These are phyloP conservation scores for Ogataea allantospora DNA, from an alignment of 805 yeast species.

Conservation along the genomic window DNA sequence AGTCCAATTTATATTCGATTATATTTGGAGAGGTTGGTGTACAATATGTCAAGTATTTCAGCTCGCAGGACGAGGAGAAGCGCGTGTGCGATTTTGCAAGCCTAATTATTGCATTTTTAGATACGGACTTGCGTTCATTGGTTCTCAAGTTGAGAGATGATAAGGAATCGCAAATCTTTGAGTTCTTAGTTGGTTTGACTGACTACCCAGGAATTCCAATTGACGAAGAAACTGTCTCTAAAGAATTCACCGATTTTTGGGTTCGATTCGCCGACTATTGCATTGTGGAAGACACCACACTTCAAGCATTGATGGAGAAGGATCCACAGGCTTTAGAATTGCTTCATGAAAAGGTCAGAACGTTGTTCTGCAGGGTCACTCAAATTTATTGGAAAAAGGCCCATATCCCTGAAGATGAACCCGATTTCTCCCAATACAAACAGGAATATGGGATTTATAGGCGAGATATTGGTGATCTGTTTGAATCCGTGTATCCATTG, in stretches of 20 bases:
- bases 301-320: slow-evolving; percentile 33
- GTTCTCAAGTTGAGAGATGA: slow-evolving; percentile 39
- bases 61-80: slow-evolving; percentile 36
- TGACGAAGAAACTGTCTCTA: slow-evolving; percentile 55
- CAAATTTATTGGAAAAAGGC: slow-evolving; percentile 68
- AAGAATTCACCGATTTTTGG: slow-evolving; percentile 66
- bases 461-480: slow-evolving; percentile 71
- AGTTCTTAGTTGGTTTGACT: slow-evolving; percentile 51
- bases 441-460: slow-evolving; percentile 69
- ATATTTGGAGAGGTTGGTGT: slow-evolving; percentile 49
- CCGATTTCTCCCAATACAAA: slow-evolving; percentile 33
- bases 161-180: slow-evolving; percentile 40
- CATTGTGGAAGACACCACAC: slow-evolving; percentile 45
- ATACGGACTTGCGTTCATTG: slow-evolving; percentile 43
- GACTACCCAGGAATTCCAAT: slow-evolving; percentile 57
- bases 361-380: slow-evolving; percentile 51
- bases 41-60: slow-evolving; percentile 33
- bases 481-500: slow-evolving; percentile 67
- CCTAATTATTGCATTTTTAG: slow-evolving; percentile 45
- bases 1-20: slow-evolving; percentile 31
- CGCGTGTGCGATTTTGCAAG: slow-evolving; percentile 43
- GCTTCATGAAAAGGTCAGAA: slow-evolving; percentile 33
- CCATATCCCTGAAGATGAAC: slow-evolving; percentile 41
- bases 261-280: slow-evolving; percentile 58
- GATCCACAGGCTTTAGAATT: slow-evolving; percentile 30